A percentile compares a stretch with the other conserved stretches of the same genome.
Evolutionary conservation across 2,329 filamentous ascomycete species (phyloP).

Genomic region (Cercospora brassicicola): DNA sequence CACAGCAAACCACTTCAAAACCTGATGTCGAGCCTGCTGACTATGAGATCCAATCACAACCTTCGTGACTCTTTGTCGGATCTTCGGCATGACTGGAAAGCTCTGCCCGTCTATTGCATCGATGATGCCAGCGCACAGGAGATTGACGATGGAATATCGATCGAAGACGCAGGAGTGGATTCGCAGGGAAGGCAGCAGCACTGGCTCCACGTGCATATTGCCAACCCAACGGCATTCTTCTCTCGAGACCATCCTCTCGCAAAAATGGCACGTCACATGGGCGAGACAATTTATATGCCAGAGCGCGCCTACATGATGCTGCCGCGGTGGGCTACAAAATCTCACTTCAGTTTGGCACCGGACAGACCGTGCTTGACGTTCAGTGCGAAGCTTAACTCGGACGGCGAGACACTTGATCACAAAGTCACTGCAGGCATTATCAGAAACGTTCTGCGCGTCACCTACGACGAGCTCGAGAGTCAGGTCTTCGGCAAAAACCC

Average conservation of each 20-base stretch:
- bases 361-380: constrained; percentile 62
- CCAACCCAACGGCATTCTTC: constrained; percentile 74
- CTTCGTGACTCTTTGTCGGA: constrained; percentile 57
- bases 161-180: constrained; percentile 52
- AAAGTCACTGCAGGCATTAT: constrained; percentile 56
- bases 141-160: constrained; percentile 76
- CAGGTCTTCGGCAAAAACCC: constrained; percentile 20
- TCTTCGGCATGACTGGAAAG: constrained; percentile 60
- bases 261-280: constrained; percentile 61
- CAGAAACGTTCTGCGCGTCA: constrained; percentile 56
- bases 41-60: constrained; percentile 37
- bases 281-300: constrained; percentile 58
- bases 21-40: constrained; percentile 39
- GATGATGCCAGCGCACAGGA: constrained; percentile 66
- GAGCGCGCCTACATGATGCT: constrained; percentile 60
- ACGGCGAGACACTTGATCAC: constrained; percentile 56
- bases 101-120: constrained; percentile 69
- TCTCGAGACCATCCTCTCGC: constrained; percentile 58
- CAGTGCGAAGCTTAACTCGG: constrained; percentile 55
- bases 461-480: constrained; percentile 43
- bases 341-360: constrained; percentile 55
- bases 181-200: constrained; percentile 50
- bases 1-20: constrained; percentile 47
- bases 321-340: constrained; percentile 50
- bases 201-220: constrained; percentile 78